phyloP scores from a whole-genome alignment of 371 early-diverging fungal genomes.

The Mucor plumbeus region DNA sequence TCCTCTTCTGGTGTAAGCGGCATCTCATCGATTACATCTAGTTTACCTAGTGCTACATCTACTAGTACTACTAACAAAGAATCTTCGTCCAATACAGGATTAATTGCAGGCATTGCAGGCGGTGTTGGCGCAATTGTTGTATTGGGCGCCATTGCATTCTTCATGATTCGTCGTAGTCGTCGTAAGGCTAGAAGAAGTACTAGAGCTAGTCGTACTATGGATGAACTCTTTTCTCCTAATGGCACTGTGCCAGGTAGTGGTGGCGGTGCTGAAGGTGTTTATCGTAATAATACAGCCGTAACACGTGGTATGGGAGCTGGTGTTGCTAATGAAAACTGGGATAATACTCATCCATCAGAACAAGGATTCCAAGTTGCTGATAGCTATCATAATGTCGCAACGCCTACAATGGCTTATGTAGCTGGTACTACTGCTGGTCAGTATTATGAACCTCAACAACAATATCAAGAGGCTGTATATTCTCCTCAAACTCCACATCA shows the following conservation, averaged over 20 bases:
- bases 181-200: conserved; percentile 17
- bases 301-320: conserved; percentile 3
- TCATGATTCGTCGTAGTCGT: conserved; percentile 26
- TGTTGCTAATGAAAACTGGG: conserved; percentile 8
- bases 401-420: conserved; percentile 25
- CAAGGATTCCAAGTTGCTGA: conserved; percentile 20
- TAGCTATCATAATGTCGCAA: not conserved
- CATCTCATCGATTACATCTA: not conserved
- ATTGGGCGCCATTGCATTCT: conserved; percentile 20
- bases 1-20: not conserved
- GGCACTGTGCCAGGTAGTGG: not conserved
- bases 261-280: conserved; percentile 2
- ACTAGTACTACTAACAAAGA: not conserved
- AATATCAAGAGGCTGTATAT: conserved; percentile 10
- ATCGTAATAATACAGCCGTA: not conserved
- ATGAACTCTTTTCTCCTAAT: conserved; percentile 30
- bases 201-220: conserved; percentile 33
- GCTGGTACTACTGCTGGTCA: conserved; percentile 16
- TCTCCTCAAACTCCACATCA: conserved; percentile 14
- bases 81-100: conserved; percentile 9
- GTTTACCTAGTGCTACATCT: conserved; percentile 10
- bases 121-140: conserved; percentile 24
- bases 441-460: conserved; percentile 17
- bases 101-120: conserved; percentile 37
- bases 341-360: conserved; percentile 17